Percentiles rank a stretch among this genome's conserved stretches.
Conservation (phyloP, 148 eudicot genomes). For the Beta vulgaris region DNA sequence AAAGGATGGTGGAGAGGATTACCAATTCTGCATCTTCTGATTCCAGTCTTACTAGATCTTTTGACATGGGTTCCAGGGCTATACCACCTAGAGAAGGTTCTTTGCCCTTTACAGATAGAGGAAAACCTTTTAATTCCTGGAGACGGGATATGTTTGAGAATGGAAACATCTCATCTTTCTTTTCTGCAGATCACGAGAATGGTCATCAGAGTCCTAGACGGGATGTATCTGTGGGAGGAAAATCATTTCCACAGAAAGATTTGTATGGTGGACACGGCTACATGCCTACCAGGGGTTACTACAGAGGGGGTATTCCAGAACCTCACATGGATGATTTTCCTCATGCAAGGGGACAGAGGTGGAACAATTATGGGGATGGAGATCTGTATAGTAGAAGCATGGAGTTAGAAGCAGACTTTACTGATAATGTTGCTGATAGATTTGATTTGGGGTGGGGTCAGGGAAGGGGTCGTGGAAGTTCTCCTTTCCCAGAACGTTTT, state of each 20-base stretch:
- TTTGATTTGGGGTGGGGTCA: constrained; percentile 70
- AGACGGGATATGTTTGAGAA: constrained; percentile 65
- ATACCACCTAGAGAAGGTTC: constrained; percentile 49
- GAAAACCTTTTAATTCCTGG: constrained; percentile 64
- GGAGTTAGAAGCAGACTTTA: constrained; percentile 57
- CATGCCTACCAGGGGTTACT: constrained; percentile 49
- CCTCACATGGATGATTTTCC: constrained; percentile 51
- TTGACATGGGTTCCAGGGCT: constrained; percentile 48
- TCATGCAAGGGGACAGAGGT: constrained; percentile 55
- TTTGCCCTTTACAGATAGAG: constrained; percentile 58
- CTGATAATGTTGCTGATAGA: constrained; percentile 49
- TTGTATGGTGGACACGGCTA: constrained; percentile 59
- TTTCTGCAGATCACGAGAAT: constrained; percentile 50
- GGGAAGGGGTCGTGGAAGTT: constrained; percentile 44
- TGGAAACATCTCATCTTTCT: constrained; percentile 48
- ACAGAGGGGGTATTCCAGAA: constrained; percentile 50
- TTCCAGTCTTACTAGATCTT: constrained; percentile 47
- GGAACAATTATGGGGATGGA: constrained; percentile 54
- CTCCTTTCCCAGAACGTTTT: constrained; percentile 53
- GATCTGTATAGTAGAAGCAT: constrained; percentile 43
- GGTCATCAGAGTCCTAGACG: constrained; percentile 54
- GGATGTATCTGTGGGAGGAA: constrained; percentile 58
- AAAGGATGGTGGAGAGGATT: constrained; percentile 87
- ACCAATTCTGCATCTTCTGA: constrained; percentile 64
- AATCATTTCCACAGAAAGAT: constrained; percentile 56